Evolutionary conservation across 805 yeast genomes (phyloP), one percentile per base, ranked within the genome.

Genomic region (Kodamaea leandrae): DNA sequence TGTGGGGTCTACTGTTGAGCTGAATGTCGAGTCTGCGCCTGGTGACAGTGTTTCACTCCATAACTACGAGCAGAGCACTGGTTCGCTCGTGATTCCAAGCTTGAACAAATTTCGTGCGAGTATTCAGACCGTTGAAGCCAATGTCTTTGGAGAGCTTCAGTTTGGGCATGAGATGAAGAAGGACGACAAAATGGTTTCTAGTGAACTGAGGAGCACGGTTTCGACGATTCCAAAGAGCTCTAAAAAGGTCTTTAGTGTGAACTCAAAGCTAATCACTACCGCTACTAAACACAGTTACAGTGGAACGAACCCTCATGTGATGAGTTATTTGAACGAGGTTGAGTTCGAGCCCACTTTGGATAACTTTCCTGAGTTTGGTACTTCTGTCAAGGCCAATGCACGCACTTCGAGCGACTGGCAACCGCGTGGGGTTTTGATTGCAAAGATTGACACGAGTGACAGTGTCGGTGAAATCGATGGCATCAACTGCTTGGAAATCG

Each of bases 361-460:
- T 32, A 81, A 80, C 38, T 84, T 80, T 47, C 60, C 72, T 13
- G 95, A 86, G 51, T 86, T 88, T 69, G 93, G 93, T 4, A 19
- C 29, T 16, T 24, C n/a, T 25, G 36, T 38, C 17, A 23, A 28
- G 27, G 9, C 25, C 4, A 23, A 12, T 18, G 30, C 21, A 14
- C 32, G 5, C 6, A 20, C 8, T 2, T 43, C 6, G 8, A 20
- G 32, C 24, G 67, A 63, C 51, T 46, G 36, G 36, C 25, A 17
- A 7, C 78, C 78, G 0, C 60, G 62, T 12, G 86, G 86, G 0
- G 62, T 63, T 2, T 56, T 83, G n/a, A 77, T 85, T 2, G 75
- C 89, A 0, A 79, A 77, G 41, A 63, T 86, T 35, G 68, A 76
- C 28, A 87, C 84, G 32, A 28, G 34, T 7, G 43, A 20, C 4